phyloP scores from a whole-genome alignment of 768 basidiomycete species.

The Leucocoprinus birnbaumii region DNA sequence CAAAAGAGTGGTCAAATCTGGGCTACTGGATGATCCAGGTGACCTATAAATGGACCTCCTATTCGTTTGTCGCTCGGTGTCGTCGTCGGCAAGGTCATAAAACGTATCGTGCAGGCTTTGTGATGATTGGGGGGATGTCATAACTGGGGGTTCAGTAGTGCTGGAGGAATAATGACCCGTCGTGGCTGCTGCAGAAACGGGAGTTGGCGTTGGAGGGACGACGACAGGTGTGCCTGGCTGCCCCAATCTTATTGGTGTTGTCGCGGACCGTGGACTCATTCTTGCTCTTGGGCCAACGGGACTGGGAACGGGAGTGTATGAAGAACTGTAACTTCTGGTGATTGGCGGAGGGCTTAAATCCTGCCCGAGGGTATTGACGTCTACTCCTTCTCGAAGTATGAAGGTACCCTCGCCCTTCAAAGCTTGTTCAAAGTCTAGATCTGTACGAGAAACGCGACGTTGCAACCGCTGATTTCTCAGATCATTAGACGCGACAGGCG shows the following conservation, averaged over 20 bases:
- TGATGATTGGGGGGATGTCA: slow-evolving; percentile 3
- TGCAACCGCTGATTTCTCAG: slow-evolving; percentile 27
- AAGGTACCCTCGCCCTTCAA: slow-evolving; percentile 67
- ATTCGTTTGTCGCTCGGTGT: slow-evolving; percentile 49
- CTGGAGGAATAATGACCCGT: slow-evolving; percentile 40
- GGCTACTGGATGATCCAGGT: slow-evolving; percentile 86
- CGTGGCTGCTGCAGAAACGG: slow-evolving; percentile 18
- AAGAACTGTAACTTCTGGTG: slow-evolving; percentile 37
- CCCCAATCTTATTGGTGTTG: slow-evolving; percentile 3
- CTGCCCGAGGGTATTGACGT: slow-evolving; percentile 63
- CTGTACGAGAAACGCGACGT: slow-evolving; percentile 66
- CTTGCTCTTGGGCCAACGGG: slow-evolving; percentile 11
- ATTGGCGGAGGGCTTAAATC: slow-evolving; percentile 39
- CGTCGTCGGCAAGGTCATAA: slow-evolving; percentile 3
- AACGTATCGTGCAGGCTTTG: slow-evolving; percentile 7
- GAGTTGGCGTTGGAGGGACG: slow-evolving; percentile 68
- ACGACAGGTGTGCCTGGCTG: slow-evolving; percentile 60
- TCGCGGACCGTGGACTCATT: slow-evolving; percentile 1
- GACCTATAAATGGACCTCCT: slow-evolving; percentile 86
- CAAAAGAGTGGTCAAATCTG: slow-evolving; percentile 85
- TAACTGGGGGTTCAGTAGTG: slow-evolving; percentile 29
- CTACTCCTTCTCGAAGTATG: slow-evolving; percentile 64
- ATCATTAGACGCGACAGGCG: slow-evolving; percentile 57
- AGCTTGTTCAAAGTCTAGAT: slow-evolving; percentile 82
- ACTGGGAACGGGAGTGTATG: slow-evolving; percentile 28